Evolutionary conservation across 1,139 yeast species (phyloP).

Genomic region (Pichia sp.): DNA sequence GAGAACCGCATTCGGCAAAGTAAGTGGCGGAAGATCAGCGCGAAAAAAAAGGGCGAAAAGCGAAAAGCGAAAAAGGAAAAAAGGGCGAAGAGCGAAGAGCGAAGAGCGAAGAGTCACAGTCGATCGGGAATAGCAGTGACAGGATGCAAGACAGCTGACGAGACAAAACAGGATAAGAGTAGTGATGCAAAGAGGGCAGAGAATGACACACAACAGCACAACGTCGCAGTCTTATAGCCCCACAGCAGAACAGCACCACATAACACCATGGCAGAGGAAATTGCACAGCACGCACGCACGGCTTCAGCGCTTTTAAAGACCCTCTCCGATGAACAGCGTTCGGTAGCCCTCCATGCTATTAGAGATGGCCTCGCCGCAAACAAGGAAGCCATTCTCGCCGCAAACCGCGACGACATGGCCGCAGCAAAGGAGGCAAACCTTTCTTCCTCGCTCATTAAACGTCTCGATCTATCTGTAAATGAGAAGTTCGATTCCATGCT

Average conservation of each 20-base stretch:
- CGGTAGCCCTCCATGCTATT: conserved; percentile 62
- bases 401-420: conserved; percentile 69
- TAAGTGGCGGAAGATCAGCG: not conserved
- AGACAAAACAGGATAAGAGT: no score
- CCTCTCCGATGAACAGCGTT: conserved; percentile 63
- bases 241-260: not conserved
- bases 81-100: not conserved
- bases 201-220: not conserved
- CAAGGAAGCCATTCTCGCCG: conserved; percentile 57
- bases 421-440: conserved; percentile 55
- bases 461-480: conserved; percentile 72
- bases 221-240: not conserved
- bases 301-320: conserved; percentile 82
- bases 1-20: no score
- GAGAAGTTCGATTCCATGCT: conserved; percentile 92
- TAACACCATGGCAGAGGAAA: conserved; percentile 48
- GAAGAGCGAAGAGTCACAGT: not conserved
- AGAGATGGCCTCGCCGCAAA: conserved; percentile 56
- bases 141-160: no score
- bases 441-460: conserved; percentile 64
- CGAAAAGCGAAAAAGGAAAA: not conserved
- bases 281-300: conserved; percentile 69
- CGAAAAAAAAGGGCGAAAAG: not conserved
- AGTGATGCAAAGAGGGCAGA: not conserved
- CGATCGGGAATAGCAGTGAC: no score